Base-by-base conservation (phyloP, 2,329 filamentous ascomycete species). In the Cladophialophora yegresii region DNA sequence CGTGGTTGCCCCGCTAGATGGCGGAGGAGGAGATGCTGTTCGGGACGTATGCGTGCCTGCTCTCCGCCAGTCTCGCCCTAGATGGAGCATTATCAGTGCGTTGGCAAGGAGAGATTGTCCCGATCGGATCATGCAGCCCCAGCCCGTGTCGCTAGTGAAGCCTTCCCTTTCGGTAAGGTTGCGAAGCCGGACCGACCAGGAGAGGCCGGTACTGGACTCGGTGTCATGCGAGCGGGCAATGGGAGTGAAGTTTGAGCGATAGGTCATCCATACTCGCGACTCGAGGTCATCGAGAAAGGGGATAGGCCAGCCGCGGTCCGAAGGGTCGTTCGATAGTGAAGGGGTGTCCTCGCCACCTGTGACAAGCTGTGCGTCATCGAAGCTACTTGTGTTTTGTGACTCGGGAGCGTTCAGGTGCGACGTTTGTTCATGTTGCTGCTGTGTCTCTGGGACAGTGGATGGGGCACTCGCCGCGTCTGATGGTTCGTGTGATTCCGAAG, bases 91-190 rank as follows among this genome's bases (percentile, higher is more conserved):
- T 20, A 86, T 79, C 71, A 98, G 82, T 1, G 93, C 84, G 77
- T 98, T 99, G 51, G 93, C 93, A 49, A 99, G 81, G 28, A 99
- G 82, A 73, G 91, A 93, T 79, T 99, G 95, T 3, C 95, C 95
- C 5, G 93, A 97, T 65, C 95, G 84, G 71, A 99, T 98, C 95
- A 99, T 99, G 74, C 95, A 99, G 0, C 95, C 95, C 92, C 96
- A 99, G 58, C 95, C 95, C 9, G 91, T 93, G 75, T 99, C 95
- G 1, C 92, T 93, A 10, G 91, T 90, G 77, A 98, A 99, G 4
- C 91, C 92, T 28, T 83, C 83, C 63, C 91, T 86, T 55, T 96
- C 91, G 10, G 86, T 84, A 5, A 98, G 80, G 73, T 92, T 93
- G 73, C 92, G 90, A 70, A 98, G 81, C 57, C 92, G 88, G 77